Base-by-base conservation (phyloP, 2,329 filamentous ascomycete species). In the Trichoderma arundinaceum region DNA sequence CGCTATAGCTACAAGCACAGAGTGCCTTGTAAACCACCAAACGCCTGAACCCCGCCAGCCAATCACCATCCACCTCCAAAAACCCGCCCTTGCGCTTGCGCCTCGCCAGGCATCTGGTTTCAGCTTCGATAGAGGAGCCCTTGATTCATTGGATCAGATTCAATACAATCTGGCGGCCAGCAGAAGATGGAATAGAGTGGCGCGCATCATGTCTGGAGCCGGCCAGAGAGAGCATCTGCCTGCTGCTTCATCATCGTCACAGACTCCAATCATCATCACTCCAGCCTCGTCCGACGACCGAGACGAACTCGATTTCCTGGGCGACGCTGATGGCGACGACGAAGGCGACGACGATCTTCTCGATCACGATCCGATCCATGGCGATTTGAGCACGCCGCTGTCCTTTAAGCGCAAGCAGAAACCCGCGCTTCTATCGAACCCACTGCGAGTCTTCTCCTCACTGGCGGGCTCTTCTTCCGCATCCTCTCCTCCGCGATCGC, bases 401-500 rank as follows among this genome's bases (percentile, higher is more conserved):
- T 90, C 89, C 39, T 92, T 92, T 79, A 92, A 92, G 80, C 88
- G 90, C 73, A 89, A 86, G 69, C 84, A 86, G 70, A 89, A 83
- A 67, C 78, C 81, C 49, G 78, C 78, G 33, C 73, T 79, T 61
- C 78, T 82, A 64, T 82, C 83, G 1, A 77, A 77, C 35, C 79
- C 84, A 5, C 76, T 77, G 38, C 80, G 83, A 33, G 74, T 86
- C 67, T 71, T 87, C 65, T 82, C 81, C n/a, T 77, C 80, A 35
- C 72, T 86, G 65, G 79, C 81, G 4, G 79, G 79, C 64, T 67
- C 70, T 17, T 68, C 44, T 2, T 52, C n/a, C 32, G 38, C 9
- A 32, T 56, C 59, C 41, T 44, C 64, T 10, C 35, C 51, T 39
- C 57, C 57, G 17, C 57, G 48, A 28, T 56, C 59, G 32, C 52